Conservation (phyloP, 345 rosid species). For the Pseudoturritis turrita region DNA sequence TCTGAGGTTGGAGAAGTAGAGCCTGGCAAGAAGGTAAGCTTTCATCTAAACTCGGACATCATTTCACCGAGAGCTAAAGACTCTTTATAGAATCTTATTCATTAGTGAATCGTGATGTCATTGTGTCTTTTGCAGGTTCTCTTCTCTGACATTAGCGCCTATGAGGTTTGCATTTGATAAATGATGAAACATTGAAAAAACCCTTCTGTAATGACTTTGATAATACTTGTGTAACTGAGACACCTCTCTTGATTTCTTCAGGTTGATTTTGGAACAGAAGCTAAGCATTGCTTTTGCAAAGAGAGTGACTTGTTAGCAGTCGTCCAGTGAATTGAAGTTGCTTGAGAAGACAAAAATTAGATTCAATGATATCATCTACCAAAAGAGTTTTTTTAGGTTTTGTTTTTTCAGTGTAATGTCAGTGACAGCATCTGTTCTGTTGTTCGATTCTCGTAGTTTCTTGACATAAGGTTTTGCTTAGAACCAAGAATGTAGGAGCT, state of each 20-base stretch:
- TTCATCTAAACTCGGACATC: not conserved
- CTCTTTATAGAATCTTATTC: too few species aligned
- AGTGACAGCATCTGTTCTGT: not conserved
- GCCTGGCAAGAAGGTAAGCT: slow-evolving; percentile 68
- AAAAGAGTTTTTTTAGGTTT: not conserved
- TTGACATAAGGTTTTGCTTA: too few species aligned
- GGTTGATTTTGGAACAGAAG: slow-evolving; percentile 71
- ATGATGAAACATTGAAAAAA: not conserved
- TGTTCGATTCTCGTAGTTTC: not conserved
- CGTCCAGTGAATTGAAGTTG: slow-evolving; percentile 40
- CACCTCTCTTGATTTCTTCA: slow-evolving; percentile 8
- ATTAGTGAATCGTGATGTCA: too few species aligned
- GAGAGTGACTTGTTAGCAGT: slow-evolving; percentile 67
- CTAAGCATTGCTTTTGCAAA: slow-evolving; percentile 65
- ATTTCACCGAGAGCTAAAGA: too few species aligned
- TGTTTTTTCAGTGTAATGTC: not conserved
- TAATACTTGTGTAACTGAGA: not conserved
- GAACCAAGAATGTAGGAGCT: too few species aligned
- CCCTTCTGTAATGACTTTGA: not conserved
- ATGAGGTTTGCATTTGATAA: slow-evolving; percentile 44
- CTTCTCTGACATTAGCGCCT: slow-evolving; percentile 73
- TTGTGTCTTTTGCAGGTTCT: slow-evolving; percentile 48
- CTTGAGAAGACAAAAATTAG: too few species aligned
- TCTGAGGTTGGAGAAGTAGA: slow-evolving; percentile 49
- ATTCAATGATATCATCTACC: not conserved